Base-by-base conservation (phyloP, 2,329 filamentous ascomycete genomes). In the Claviceps lovelessii region DNA sequence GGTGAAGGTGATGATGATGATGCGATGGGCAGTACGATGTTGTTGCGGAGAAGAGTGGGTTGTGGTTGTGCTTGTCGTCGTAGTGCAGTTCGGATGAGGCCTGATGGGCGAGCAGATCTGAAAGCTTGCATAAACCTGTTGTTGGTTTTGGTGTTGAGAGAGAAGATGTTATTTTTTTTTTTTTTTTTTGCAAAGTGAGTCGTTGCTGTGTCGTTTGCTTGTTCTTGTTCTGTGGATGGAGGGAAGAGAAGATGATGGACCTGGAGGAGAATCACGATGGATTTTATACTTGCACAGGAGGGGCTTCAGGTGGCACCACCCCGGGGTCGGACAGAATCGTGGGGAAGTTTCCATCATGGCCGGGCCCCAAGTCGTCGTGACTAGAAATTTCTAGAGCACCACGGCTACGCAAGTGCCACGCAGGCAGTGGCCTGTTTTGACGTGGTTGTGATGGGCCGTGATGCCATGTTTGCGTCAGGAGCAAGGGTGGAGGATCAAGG, bases 31-130 rank as follows among this genome's bases (percentile, higher is more conserved):
- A 23, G 23, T 23, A 23, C 23, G 23, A 35, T 23, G 23, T 2
- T 59, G 57, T 49, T 63, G 61, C 49, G 56, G 52, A 57, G 56
- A 58, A 57, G 56, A 58, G 51, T 55, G 49, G 49, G 31, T 60
- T 49, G 64, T 67, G 23, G 23, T 60, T 55, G 46, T 23, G n/a
- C n/a, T n/a, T 41, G 47, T 60, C 49, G 64, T 67, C 60, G 59
- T 56, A 62, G 58, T 5, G 53, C 28, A 53, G 47, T 53, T 49
- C 57, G 60, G 57, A 63, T 58, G 45, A 65, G 55, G 60, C 53
- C 58, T 59, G 55, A 55, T 55, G 59, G 57, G 58, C 63, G 57
- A 50, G 56, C 56, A 59, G 54, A 45, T 63, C 53, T 60, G 59
- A 57, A 57, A 59, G 60, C 57, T 57, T 63, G 60, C 58, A 64